phyloP scores from a whole-genome alignment of 164 flowering plant species.

The Dillenia turbinata region DNA sequence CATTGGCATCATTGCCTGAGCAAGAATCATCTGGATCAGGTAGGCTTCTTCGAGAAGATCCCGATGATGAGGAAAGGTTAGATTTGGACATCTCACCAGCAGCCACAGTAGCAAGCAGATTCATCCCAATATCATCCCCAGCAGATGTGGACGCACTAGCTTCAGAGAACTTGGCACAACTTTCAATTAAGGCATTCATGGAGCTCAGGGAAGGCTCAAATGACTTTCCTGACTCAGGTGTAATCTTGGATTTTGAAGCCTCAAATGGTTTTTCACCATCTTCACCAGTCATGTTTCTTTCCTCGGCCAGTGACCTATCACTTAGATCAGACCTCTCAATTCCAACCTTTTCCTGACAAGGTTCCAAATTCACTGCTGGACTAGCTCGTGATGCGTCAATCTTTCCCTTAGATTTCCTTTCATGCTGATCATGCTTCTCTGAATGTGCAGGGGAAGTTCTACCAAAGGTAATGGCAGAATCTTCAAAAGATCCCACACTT shows the following conservation, averaged over 20 bases:
- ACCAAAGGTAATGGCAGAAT: constrained; percentile 29
- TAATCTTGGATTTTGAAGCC: constrained; percentile 28
- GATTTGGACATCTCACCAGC: constrained; percentile 75
- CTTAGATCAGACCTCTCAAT: constrained; percentile 48
- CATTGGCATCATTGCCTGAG: constrained; percentile 22
- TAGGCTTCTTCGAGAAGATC: constrained; percentile 38
- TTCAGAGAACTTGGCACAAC: constrained; percentile 48
- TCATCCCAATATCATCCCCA: constrained; percentile 86
- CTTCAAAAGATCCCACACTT: constrained; percentile 39
- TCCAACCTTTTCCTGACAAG: constrained; percentile 56
- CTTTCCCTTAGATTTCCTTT: constrained; percentile 9
- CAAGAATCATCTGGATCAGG: constrained; percentile 27
- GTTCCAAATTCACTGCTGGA: constrained; percentile 38
- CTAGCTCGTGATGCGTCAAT: constrained; percentile 12
- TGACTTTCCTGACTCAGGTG: constrained; percentile 26
- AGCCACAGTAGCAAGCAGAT: constrained; percentile 93
- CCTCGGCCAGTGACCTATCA: constrained; percentile 48
- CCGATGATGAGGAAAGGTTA: constrained; percentile 33
- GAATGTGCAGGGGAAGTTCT: constrained; percentile 47
- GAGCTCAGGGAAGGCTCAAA: constrained; percentile 41
- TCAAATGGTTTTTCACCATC: constrained; percentile 21
- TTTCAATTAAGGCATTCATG: constrained; percentile 58
- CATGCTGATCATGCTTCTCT: constrained; percentile 23
- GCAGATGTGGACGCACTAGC: constrained; percentile 30
- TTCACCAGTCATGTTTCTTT: constrained; percentile 28